Percentiles rank a stretch among this genome's conserved stretches.
Evolutionary conservation across 2,329 filamentous ascomycete species (phyloP).

Genomic region (Fusarium sororula): DNA sequence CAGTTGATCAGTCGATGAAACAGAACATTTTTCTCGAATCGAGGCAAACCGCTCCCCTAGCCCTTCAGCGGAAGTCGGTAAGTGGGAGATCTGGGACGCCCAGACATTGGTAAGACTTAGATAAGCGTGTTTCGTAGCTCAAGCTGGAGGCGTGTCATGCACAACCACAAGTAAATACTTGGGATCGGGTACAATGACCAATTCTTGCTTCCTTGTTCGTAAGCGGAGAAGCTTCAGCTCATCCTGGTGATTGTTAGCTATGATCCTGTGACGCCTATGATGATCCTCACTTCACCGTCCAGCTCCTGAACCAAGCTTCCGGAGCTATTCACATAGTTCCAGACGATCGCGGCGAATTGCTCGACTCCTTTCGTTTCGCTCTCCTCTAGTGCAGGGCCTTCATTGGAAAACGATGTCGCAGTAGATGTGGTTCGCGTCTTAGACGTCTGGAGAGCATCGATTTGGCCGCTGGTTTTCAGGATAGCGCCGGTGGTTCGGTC

Average conservation of each 20-base stretch:
- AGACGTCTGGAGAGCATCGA: conserved; percentile 62
- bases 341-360: conserved; percentile 79
- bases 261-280: conserved; percentile 1
- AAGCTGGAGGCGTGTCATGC: conserved; percentile 81
- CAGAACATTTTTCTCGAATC: conserved; percentile 3
- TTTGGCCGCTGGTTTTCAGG: conserved; percentile 76
- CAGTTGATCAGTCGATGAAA: conserved; percentile 12
- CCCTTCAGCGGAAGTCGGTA: conserved; percentile 15
- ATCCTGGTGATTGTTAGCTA: conserved; percentile 61
- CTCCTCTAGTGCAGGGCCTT: conserved; percentile 53
- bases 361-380: conserved; percentile 69
- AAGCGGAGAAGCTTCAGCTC: conserved; percentile 79
- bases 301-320: conserved; percentile 76
- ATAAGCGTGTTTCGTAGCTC: conserved; percentile 35
- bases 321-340: conserved; percentile 76
- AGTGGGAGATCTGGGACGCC: conserved; percentile 13
- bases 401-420: conserved; percentile 57
- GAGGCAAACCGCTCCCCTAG: conserved; percentile 1
- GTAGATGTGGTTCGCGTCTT: conserved; percentile 50
- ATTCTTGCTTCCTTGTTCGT: conserved; percentile 84
- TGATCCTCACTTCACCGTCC: conserved; percentile 69
- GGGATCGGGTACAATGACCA: conserved; percentile 82
- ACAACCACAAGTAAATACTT: conserved; percentile 83
- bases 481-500: conserved; percentile 78
- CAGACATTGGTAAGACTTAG: conserved; percentile 29